Evolutionary conservation across 1,284 basidiomycete genomes (phyloP).

Genomic region (Cutaneotrichosporon spelunceum): DNA sequence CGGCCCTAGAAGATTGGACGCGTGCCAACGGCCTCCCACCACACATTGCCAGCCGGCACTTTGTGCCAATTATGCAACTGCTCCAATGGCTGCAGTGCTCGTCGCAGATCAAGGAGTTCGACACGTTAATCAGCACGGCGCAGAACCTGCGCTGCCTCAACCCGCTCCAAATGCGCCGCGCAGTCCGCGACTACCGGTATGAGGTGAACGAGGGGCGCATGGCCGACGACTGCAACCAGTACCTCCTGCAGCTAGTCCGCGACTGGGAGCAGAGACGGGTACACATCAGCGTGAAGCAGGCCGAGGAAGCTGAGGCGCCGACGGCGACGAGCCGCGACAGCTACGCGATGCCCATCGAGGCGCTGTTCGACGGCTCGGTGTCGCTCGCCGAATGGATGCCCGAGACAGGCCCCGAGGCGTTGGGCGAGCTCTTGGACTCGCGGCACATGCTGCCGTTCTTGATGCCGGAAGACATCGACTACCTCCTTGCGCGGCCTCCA

Average conservation of each 20-base stretch:
- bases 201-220: slow-evolving; percentile 88
- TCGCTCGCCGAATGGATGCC: slow-evolving; percentile 71
- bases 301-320: slow-evolving; percentile 53
- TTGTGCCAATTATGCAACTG: slow-evolving; percentile 79
- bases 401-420: slow-evolving; percentile 67
- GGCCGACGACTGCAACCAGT: slow-evolving; percentile 91
- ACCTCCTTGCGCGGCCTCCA: slow-evolving; percentile 63
- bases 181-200: slow-evolving; percentile 89
- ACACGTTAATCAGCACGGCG: slow-evolving; percentile 82
- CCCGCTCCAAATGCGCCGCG: slow-evolving; percentile 90
- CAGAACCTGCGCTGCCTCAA: slow-evolving; percentile 83
- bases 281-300: slow-evolving; percentile 70
- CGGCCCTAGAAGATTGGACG: slow-evolving; percentile 87
- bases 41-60: slow-evolving; percentile 69
- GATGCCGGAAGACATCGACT: slow-evolving; percentile 71
- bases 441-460: slow-evolving; percentile 86
- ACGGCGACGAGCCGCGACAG: slow-evolving; percentile 10
- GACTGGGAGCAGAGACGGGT: slow-evolving; percentile 91
- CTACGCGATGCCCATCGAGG: slow-evolving; percentile 59
- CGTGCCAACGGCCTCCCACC: slow-evolving; percentile 66
- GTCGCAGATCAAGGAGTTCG: slow-evolving; percentile 79
- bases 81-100: slow-evolving; percentile 63
- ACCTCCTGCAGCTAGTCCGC: slow-evolving; percentile 86
- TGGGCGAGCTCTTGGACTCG: slow-evolving; percentile 84
- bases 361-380: slow-evolving; percentile 66